Evolutionary conservation across 352 stramenopile genomes (phyloP).

Genomic region (Hyaloperonospora brassicae): DNA sequence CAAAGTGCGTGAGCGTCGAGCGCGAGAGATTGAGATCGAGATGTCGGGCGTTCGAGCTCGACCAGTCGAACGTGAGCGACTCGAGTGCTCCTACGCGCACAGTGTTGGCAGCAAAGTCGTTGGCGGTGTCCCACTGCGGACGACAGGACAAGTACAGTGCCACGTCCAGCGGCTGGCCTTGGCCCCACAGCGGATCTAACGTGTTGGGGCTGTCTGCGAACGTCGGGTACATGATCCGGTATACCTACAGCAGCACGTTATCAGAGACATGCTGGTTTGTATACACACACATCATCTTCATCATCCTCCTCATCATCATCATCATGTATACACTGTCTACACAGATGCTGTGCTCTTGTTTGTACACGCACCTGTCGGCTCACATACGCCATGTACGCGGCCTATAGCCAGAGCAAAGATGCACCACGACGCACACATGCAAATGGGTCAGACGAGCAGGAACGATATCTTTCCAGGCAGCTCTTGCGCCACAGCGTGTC

Average conservation of each 20-base stretch:
- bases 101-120: conserved; percentile 33
- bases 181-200: conserved; percentile 57
- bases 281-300: no score
- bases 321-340: neutral
- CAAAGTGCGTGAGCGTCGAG: conserved; percentile 13
- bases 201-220: conserved; percentile 42
- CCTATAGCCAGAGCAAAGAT: conserved; percentile 20
- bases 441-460: no score
- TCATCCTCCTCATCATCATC: no score
- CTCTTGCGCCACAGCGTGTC: neutral
- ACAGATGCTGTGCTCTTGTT: neutral
- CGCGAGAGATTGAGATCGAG: no score
- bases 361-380: conserved; percentile 30
- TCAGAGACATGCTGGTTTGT: no score
- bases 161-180: conserved; percentile 46
- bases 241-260: conserved; percentile 39
- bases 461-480: neutral
- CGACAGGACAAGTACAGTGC: conserved; percentile 53
- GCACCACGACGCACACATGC: neutral
- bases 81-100: conserved; percentile 46
- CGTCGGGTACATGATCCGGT: conserved; percentile 61
- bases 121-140: conserved; percentile 29
- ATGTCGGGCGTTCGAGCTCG: conserved; percentile 45
- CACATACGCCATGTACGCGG: conserved; percentile 50
- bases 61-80: conserved; percentile 59